Percentiles rank a stretch among this genome's conserved stretches.
Conservation (phyloP, 163 green algal species). For the Scenedesmus sp. region DNA sequence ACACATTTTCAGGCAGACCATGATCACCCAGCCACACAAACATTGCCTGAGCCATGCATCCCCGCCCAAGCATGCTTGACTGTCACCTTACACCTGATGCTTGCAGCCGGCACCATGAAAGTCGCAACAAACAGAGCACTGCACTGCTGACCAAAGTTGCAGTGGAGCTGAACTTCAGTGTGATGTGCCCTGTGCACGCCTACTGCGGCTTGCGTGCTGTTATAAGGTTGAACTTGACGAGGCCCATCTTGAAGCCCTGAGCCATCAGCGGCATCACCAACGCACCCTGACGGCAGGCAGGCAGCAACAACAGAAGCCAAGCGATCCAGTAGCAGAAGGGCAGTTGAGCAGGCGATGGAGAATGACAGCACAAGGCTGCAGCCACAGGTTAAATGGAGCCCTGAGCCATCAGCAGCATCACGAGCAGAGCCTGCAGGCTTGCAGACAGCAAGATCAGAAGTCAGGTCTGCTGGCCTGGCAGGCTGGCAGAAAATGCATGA, state of each 20-base stretch:
- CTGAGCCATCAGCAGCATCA: conserved; percentile 89
- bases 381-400: too few species aligned
- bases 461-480: too few species aligned
- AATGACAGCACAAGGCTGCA: conserved; percentile 73
- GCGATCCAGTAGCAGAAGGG: conserved; percentile 80
- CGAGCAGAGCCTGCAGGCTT: too few species aligned
- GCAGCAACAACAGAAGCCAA: neutral
- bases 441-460: neutral
- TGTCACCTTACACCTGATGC: too few species aligned
- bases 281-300: conserved; percentile 74
- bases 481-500: too few species aligned
- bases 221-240: conserved; percentile 98
- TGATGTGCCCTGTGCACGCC: neutral
- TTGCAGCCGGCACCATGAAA: too few species aligned
- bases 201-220: conserved; percentile 83
- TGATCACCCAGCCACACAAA: neutral
- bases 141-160: too few species aligned
- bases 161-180: too few species aligned
- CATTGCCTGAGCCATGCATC: neutral
- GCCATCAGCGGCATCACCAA: conserved; percentile 92
- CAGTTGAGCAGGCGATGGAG: neutral
- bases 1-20: neutral
- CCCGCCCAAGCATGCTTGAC: too few species aligned
- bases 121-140: too few species aligned
- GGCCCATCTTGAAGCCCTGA: conserved; percentile 84